These are phyloP conservation scores for Clavariopsis aquatica DNA, from an alignment of 495 filamentous ascomycete species.

Conservation along the genomic window DNA sequence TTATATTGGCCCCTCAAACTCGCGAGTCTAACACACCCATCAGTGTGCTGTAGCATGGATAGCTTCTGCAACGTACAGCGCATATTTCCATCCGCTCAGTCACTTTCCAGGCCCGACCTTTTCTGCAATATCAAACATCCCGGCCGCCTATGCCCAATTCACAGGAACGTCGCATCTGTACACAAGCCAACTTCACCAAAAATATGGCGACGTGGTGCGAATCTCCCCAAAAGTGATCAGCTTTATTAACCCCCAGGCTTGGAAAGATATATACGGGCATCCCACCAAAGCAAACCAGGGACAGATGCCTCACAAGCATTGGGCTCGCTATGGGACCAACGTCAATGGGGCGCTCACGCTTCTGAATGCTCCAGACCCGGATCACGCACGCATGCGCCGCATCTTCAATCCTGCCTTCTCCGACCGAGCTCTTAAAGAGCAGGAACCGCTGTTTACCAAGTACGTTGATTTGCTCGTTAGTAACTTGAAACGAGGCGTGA, in stretches of 20 bases:
- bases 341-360: conserved; percentile 27
- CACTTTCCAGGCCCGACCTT: conserved; percentile 50
- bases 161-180: not conserved
- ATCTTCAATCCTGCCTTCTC: conserved; percentile 44
- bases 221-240: conserved; percentile 58
- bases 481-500: conserved; percentile 28
- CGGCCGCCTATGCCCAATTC: conserved; percentile 25
- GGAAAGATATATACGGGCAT: conserved; percentile 60
- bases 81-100: conserved; percentile 51
- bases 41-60: conserved; percentile 21
- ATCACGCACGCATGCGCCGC: conserved; percentile 36
- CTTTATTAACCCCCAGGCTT: conserved; percentile 54
- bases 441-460: conserved; percentile 48
- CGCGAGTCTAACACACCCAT: not conserved
- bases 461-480: conserved; percentile 48
- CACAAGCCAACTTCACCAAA: conserved; percentile 34
- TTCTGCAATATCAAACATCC: conserved; percentile 35
- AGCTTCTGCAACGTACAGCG: conserved; percentile 44
- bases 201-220: conserved; percentile 56
- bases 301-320: conserved; percentile 45
- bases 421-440: conserved; percentile 48
- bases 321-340: conserved; percentile 40
- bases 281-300: conserved; percentile 32
- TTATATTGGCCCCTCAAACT: not conserved
- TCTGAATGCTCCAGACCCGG: conserved; percentile 38